Conservation (phyloP, 805 yeast genomes). For the Yamadazyma akitaensis region DNA sequence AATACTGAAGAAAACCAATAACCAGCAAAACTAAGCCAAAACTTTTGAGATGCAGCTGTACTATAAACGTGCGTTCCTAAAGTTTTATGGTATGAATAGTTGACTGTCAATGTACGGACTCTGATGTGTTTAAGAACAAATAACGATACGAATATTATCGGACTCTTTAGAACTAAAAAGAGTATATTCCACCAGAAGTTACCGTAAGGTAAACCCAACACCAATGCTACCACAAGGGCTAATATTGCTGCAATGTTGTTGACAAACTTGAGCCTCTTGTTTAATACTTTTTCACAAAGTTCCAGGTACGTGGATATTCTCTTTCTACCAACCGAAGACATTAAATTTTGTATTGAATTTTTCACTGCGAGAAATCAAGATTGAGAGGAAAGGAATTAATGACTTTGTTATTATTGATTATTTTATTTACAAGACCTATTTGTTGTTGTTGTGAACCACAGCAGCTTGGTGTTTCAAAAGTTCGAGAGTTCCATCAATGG, state of each 20-base stretch:
- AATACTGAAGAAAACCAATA: slow-evolving; percentile 23
- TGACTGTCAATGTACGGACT: slow-evolving; percentile 25
- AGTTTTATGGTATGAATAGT: slow-evolving; percentile 29
- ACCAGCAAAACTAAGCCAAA: slow-evolving; percentile 16
- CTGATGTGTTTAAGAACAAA: slow-evolving; percentile 25
- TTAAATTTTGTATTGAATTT: slow-evolving; percentile 3
- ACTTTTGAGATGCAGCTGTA: slow-evolving; percentile 18
- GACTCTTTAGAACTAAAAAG: slow-evolving; percentile 23
- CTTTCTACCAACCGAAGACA: background rate
- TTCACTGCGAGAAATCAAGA: slow-evolving; percentile 1
- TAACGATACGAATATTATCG: slow-evolving; percentile 29
- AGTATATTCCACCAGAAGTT: slow-evolving; percentile 30
- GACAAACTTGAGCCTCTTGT: slow-evolving; percentile 34
- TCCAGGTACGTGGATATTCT: slow-evolving; percentile 13
- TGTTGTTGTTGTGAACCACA: slow-evolving; percentile 16
- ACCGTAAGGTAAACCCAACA: slow-evolving; percentile 26
- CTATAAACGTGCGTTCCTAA: slow-evolving; percentile 29
- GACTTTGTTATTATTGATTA: background rate
- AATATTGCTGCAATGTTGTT: slow-evolving; percentile 28
- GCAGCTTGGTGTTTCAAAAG: slow-evolving; percentile 34
- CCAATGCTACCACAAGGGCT: slow-evolving; percentile 23
- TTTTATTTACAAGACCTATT: slow-evolving; percentile 4
- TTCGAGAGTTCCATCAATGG: slow-evolving; percentile 39
- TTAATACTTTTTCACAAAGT: slow-evolving; percentile 27
- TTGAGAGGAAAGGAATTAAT: background rate